Evolutionary conservation across 768 basidiomycete species (phyloP).

Genomic region (Pleurotus platypus): DNA sequence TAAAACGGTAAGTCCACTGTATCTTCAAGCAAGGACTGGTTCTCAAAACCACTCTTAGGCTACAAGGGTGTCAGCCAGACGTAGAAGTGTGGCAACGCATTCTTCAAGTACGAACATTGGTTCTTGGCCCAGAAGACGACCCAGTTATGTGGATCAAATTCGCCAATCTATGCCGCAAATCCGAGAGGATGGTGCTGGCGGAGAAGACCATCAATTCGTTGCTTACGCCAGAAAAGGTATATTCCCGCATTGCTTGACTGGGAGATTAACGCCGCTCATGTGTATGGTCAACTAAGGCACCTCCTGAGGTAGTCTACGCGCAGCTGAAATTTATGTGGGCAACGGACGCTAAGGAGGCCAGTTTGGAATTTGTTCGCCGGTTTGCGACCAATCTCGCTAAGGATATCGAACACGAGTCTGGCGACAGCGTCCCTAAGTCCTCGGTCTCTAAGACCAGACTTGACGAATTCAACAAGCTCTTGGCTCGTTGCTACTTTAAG

Average conservation of each 20-base stretch:
- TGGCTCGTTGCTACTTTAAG: slow-evolving; percentile 97
- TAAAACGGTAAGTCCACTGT: slow-evolving; percentile 69
- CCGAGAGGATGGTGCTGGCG: slow-evolving; percentile 89
- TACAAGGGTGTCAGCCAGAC: slow-evolving; percentile 95
- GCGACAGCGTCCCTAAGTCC: slow-evolving; percentile 8
- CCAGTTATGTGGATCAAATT: slow-evolving; percentile 99
- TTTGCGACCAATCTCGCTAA: slow-evolving; percentile 75
- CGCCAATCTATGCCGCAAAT: slow-evolving; percentile 94
- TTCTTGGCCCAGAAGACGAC: slow-evolving; percentile 90
- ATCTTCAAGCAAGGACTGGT: neutral
- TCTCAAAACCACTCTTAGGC: slow-evolving; percentile 33
- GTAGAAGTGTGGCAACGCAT: slow-evolving; percentile 99
- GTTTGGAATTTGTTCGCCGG: slow-evolving; percentile 75
- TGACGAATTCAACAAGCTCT: slow-evolving; percentile 68
- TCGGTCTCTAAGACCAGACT: slow-evolving; percentile 58
- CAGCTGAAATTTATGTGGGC: slow-evolving; percentile 98
- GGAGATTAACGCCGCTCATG: too few relatives aligned
- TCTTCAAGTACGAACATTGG: slow-evolving; percentile 91
- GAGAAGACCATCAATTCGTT: slow-evolving; percentile 96
- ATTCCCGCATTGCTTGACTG: slow-evolving; percentile 11
- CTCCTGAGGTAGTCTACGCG: slow-evolving; percentile 94
- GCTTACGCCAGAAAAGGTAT: slow-evolving; percentile 67
- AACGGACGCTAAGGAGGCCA: slow-evolving; percentile 71
- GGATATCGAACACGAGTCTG: slow-evolving; percentile 62
- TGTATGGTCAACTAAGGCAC: slow-evolving; percentile 49